phyloP scores from a whole-genome alignment of 495 filamentous ascomycete species.

The Aspergillus carlsbadensis region DNA sequence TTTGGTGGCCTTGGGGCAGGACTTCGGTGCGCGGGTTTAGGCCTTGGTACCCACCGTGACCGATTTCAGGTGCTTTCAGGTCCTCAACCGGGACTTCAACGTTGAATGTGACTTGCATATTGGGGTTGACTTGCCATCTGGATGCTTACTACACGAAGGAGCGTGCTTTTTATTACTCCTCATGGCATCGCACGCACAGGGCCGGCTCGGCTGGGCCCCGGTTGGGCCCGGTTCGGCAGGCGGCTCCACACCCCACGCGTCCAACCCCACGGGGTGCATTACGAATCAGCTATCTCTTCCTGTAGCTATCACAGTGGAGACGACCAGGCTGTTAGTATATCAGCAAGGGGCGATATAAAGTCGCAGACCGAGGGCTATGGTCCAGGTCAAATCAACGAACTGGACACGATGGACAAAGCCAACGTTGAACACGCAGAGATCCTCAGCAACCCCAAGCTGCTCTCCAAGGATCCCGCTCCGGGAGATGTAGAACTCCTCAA shows the following conservation, averaged over 20 bases:
- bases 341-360: too few relatives aligned
- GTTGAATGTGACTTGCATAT: neutral
- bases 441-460: neutral
- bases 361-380: too few relatives aligned
- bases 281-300: neutral
- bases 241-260: conserved; percentile 2
- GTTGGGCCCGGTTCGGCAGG: conserved; percentile 6
- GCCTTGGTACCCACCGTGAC: conserved; percentile 17
- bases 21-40: conserved; percentile 27
- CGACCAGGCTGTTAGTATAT: too few relatives aligned
- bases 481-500: conserved; percentile 19
- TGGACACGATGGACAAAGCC: neutral
- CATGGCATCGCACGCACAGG: neutral
- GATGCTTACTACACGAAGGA: too few relatives aligned
- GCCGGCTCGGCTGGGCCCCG: conserved; percentile 1
- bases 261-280: neutral
- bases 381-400: too few relatives aligned
- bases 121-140: too few relatives aligned
- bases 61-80: conserved; percentile 1
- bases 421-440: neutral
- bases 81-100: conserved; percentile 1
- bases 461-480: neutral
- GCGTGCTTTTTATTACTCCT: neutral
- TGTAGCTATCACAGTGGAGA: neutral
- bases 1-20: conserved; percentile 26